These are phyloP conservation scores for Clonostachys byssicola DNA, from an alignment of 2,329 filamentous ascomycete genomes.

Conservation along the genomic window DNA sequence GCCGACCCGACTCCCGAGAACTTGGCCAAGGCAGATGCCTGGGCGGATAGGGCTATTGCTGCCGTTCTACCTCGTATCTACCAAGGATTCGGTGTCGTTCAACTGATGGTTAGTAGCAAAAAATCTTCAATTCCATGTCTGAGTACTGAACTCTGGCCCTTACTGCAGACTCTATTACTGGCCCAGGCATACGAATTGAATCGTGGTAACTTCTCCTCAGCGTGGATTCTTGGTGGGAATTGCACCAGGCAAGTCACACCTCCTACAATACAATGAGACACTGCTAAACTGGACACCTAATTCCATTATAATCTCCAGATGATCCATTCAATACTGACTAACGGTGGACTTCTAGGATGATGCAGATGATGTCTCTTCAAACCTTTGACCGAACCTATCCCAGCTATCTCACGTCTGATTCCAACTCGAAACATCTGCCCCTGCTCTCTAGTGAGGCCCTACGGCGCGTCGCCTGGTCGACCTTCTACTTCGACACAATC, in stretches of 20 bases:
- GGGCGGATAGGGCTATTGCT: not conserved
- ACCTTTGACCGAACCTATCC: not conserved
- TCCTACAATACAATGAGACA: too few species aligned
- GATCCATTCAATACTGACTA: not conserved
- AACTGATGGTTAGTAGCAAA: not conserved
- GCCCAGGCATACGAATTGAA: not conserved
- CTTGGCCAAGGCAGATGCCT: not conserved
- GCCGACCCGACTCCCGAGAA: not conserved
- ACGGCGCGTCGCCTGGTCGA: not conserved
- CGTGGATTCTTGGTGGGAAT: not conserved
- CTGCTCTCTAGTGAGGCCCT: not conserved
- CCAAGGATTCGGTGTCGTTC: not conserved
- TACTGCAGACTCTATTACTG: not conserved
- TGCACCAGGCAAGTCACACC: not conserved
- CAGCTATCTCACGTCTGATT: not conserved
- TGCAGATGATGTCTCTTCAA: constrained; percentile 1
- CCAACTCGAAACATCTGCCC: too few species aligned
- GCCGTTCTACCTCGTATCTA: not conserved
- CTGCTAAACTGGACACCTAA: too few species aligned
- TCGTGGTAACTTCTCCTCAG: constrained; percentile 1
- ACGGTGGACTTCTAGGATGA: not conserved
- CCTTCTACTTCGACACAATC: not conserved
- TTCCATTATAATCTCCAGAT: too few species aligned
- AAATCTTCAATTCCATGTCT: too few species aligned
- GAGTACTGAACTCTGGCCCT: not conserved